Conservation (phyloP, 2,329 filamentous ascomycete species). For the Ophiostoma sp. region DNA sequence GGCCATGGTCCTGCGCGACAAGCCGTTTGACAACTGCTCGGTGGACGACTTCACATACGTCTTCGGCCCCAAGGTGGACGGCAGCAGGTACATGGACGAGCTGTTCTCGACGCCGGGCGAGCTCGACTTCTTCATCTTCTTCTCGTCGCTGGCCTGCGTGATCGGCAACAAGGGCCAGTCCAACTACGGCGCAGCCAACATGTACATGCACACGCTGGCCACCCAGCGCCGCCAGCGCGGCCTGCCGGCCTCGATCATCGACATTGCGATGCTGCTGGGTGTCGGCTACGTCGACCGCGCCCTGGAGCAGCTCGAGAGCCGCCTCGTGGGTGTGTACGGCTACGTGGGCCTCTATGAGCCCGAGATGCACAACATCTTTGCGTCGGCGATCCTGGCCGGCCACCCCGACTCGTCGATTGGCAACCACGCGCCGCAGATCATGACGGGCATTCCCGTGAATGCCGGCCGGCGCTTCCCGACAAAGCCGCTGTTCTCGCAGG, state of each 20-base stretch:
- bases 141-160: conserved; percentile 31
- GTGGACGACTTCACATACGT: conserved; percentile 28
- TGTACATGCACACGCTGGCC: conserved; percentile 39
- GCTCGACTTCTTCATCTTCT: conserved; percentile 33
- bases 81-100: conserved; percentile 33
- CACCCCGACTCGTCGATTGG: conserved; percentile 26
- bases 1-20: conserved; percentile 25
- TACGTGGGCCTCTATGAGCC: conserved; percentile 22
- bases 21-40: conserved; percentile 21
- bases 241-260: conserved; percentile 37
- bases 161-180: conserved; percentile 36
- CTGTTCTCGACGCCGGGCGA: conserved; percentile 22
- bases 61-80: conserved; percentile 33
- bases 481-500: conserved; percentile 20
- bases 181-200: conserved; percentile 40
- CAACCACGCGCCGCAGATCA: conserved; percentile 18
- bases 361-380: conserved; percentile 23
- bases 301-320: conserved; percentile 19
- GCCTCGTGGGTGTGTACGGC: conserved; percentile 22
- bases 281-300: conserved; percentile 25
- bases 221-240: conserved; percentile 35
- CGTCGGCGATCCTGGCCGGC: conserved; percentile 22
- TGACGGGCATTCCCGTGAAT: conserved; percentile 18
- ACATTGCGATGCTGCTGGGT: conserved; percentile 34
- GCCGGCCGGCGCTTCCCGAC: conserved; percentile 20